Conservation (phyloP, 2,329 filamentous ascomycete species). For the Aureobasidium lini region DNA sequence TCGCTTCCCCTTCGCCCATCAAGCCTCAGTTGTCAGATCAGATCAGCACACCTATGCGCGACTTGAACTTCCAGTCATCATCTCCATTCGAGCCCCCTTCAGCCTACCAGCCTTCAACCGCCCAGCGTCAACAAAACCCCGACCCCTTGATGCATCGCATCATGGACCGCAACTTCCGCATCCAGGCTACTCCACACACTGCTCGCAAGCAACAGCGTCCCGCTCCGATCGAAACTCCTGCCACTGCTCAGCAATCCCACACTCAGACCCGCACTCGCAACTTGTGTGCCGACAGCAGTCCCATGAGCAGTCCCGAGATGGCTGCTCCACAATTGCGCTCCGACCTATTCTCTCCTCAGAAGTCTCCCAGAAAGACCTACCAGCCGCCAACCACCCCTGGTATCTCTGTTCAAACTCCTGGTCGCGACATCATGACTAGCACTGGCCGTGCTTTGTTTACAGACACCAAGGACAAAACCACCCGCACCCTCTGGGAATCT, state of each 20-base stretch:
- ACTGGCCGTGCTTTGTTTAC: conserved; percentile 30
- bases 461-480: conserved; percentile 28
- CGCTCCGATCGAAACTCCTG: conserved; percentile 26
- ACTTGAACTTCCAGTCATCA: conserved; percentile 24
- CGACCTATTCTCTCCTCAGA: conserved; percentile 58
- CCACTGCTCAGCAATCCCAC: conserved; percentile 28
- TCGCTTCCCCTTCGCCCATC: conserved; percentile 17
- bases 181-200: conserved; percentile 83
- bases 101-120: conserved; percentile 33
- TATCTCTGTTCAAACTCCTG: conserved; percentile 72
- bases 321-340: conserved; percentile 75
- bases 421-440: conserved; percentile 28
- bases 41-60: conserved; percentile 15
- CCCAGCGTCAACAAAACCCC: conserved; percentile 38
- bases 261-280: conserved; percentile 6
- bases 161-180: conserved; percentile 90
- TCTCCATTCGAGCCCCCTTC: conserved; percentile 46
- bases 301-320: conserved; percentile 55
- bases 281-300: conserved; percentile 33
- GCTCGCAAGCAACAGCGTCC: conserved; percentile 34
- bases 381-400: conserved; percentile 63
- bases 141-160: conserved; percentile 83
- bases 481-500: conserved; percentile 62
- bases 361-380: conserved; percentile 13
- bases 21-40: conserved; percentile 21